phyloP scores from a whole-genome alignment of 257 asterid species.

The Salvia splendens region DNA sequence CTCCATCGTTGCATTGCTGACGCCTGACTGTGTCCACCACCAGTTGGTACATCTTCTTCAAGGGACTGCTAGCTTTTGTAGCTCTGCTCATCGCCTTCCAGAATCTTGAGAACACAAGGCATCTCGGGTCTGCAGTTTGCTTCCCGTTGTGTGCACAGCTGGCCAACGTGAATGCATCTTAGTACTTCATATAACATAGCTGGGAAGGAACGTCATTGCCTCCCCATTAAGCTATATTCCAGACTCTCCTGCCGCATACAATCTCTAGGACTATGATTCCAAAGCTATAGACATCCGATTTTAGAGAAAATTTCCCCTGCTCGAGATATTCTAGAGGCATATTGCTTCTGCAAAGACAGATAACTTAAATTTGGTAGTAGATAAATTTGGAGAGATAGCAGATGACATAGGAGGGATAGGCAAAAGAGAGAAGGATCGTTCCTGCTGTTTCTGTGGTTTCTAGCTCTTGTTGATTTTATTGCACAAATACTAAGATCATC shows the following conservation, averaged over 20 bases:
- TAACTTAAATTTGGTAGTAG: no score
- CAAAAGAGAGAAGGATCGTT: not conserved
- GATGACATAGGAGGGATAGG: not conserved
- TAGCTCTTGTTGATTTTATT: constrained; percentile 4
- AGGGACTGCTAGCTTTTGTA: not conserved
- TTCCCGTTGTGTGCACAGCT: constrained; percentile 19
- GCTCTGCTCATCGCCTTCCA: constrained; percentile 19
- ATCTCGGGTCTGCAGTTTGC: constrained; percentile 28
- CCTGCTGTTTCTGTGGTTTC: constrained; percentile 6
- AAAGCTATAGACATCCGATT: constrained; percentile 31
- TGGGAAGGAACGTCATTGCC: not conserved
- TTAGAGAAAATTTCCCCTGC: constrained; percentile 17
- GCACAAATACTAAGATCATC: no score
- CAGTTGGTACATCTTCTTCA: no score
- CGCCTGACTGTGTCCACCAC: no score
- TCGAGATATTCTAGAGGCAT: constrained; percentile 28
- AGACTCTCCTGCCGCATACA: constrained; percentile 23
- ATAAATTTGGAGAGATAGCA: not conserved
- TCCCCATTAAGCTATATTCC: not conserved
- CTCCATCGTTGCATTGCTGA: no score
- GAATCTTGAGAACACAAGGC: constrained; percentile 20
- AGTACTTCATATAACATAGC: constrained; percentile 21
- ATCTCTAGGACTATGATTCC: constrained; percentile 34
- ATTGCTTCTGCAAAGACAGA: constrained; percentile 14
- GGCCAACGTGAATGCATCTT: constrained; percentile 34